A percentile compares a stretch with the other conserved stretches of the same genome.
Conservation (phyloP, 148 eudicot species). For the Agrostemma githago region DNA sequence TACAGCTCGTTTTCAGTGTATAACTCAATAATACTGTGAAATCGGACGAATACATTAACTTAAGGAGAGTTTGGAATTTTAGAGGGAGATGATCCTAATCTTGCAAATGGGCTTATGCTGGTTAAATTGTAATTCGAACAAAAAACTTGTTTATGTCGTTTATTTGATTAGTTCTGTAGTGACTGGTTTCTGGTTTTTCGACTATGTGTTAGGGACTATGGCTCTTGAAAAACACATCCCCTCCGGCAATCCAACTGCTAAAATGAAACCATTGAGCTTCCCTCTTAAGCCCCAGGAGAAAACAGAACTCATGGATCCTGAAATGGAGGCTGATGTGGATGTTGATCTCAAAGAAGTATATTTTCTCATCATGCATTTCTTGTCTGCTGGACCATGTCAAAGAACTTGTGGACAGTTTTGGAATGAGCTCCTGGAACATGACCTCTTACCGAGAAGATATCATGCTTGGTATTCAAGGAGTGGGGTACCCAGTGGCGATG, state of each 20-base stretch:
- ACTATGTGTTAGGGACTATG: slow-evolving; percentile 50
- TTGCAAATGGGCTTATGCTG: background rate
- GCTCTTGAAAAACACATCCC: slow-evolving; percentile 70
- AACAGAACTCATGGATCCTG: slow-evolving; percentile 35
- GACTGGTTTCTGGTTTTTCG: slow-evolving; percentile 12
- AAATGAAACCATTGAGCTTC: slow-evolving; percentile 60
- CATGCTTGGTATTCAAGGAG: slow-evolving; percentile 97
- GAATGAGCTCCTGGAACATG: slow-evolving; percentile 98
- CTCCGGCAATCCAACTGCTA: slow-evolving; percentile 39
- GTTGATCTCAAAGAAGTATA: slow-evolving; percentile 81
- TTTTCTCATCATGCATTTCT: slow-evolving; percentile 95
- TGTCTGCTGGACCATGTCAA: slow-evolving; percentile 94
- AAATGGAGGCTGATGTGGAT: slow-evolving; percentile 55
- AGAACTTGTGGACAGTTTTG: slow-evolving; percentile 95
- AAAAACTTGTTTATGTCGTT: background rate
- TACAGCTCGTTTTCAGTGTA: background rate
- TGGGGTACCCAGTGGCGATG: slow-evolving; percentile 72
- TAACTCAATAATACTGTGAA: background rate
- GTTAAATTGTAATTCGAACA: background rate
- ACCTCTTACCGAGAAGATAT: slow-evolving; percentile 91
- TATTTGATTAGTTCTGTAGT: background rate
- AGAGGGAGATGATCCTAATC: background rate
- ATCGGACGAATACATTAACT: background rate
- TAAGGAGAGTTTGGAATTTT: background rate
- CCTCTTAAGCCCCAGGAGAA: slow-evolving; percentile 49